Evolutionary conservation across 83 land plant genomes (phyloP), one percentile per base, ranked within the genome.

Genomic region (Thuja plicata): DNA sequence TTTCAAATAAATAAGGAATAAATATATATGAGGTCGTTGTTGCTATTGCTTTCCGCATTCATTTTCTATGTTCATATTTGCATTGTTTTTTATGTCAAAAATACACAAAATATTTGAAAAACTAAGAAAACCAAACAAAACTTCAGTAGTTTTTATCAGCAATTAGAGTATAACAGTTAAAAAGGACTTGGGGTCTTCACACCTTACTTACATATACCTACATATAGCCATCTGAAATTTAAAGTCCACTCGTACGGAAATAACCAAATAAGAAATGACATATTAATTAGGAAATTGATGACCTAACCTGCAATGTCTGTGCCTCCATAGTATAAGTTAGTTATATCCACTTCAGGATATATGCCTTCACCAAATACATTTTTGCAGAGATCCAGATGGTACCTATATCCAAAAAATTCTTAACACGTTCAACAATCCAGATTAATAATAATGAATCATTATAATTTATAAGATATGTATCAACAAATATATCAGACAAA

Each of bases 281-380:
- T 27, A 62, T 66, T 34, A 76, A 34, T 10, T 41, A 84, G 32
- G 27, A 84, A 24, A 48, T 27, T 45, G 13, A 82, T 19, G 87
- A 48, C 3, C 87, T 48, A 19, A 96, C 99, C 98, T 54, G 95
- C 96, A 91, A 96, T 95, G 92, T 89, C 91, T 55, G 97, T 95
- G 90, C 99, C 99, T 76, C 99, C 99, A 93, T 98, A 98, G 87
- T 96, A 95, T 79, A 97, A 86, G 88, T 98, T 98, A 73, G 99
- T 98, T 74, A 92, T 89, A 87, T 96, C 94, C 27, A 98, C 99
- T 88, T 98, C 97, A 32, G 99, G 99, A 91, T 97, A 98, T 34
- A 95, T 86, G 19, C 95, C 97, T 37, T 97, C 94, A 81, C 99
- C 99, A 92, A 98, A 98, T 24, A 97, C 95, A 91, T 98, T 98